Percentiles rank a stretch among this genome's conserved stretches.
phyloP scores from a whole-genome alignment of 2,329 filamentous ascomycete species.

The Achaetomium macrosporum region DNA sequence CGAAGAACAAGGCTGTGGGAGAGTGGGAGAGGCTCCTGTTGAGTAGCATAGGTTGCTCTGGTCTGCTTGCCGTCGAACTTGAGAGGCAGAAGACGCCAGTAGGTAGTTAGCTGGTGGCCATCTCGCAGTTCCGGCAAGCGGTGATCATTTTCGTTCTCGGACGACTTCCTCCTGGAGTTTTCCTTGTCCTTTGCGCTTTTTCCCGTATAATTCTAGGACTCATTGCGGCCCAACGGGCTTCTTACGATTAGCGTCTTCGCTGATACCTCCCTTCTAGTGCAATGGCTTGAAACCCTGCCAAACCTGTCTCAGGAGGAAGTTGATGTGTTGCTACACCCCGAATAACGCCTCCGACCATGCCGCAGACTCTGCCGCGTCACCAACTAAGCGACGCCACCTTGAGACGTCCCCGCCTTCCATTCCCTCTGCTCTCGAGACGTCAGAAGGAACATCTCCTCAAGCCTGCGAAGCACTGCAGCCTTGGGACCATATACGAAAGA shows the following conservation, averaged over 20 bases:
- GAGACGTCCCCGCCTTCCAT: constrained; percentile 25
- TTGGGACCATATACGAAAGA: constrained; percentile 20
- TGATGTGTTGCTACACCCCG: constrained; percentile 41
- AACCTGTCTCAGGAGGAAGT: constrained; percentile 49
- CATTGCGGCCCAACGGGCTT: neutral
- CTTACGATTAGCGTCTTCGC: constrained; percentile 8
- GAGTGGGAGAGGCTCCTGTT: neutral
- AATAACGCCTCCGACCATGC: constrained; percentile 27
- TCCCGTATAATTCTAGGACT: neutral
- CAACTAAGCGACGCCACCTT: constrained; percentile 33
- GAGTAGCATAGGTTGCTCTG: constrained; percentile 20
- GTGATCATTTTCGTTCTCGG: neutral
- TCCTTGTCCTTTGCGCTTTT: neutral
- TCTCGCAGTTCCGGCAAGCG: neutral
- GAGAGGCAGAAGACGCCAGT: neutral
- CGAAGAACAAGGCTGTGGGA: constrained; percentile 18
- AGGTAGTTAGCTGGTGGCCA: neutral
- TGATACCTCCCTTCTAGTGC: constrained; percentile 39
- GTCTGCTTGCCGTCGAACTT: neutral
- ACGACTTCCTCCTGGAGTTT: neutral
- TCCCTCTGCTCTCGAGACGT: constrained; percentile 17
- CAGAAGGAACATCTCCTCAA: constrained; percentile 14
- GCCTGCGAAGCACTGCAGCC: constrained; percentile 14
- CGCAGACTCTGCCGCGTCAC: constrained; percentile 32
- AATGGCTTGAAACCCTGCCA: constrained; percentile 53